Percentiles rank a stretch among this genome's conserved stretches.
phyloP scores from a whole-genome alignment of 129 eudicot species.

The Helianthus tuberosus region DNA sequence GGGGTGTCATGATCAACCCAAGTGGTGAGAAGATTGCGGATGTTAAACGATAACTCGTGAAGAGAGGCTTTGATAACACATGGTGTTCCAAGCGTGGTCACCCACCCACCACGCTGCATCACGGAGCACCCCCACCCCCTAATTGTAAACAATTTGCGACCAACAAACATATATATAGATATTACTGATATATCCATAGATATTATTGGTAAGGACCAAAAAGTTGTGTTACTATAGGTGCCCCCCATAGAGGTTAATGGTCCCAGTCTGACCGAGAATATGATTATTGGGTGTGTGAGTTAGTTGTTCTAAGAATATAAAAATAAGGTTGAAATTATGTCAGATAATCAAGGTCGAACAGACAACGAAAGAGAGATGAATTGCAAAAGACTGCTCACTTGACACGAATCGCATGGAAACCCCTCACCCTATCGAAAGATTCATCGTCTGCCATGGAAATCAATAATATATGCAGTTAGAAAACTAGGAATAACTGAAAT shows the following conservation, averaged over 20 bases:
- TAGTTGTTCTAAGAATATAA: background rate
- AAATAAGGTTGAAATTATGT: constrained; percentile 10
- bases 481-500: background rate
- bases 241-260: too few relatives aligned
- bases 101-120: too few relatives aligned
- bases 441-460: constrained; percentile 19
- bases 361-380: constrained; percentile 44
- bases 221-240: background rate
- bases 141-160: too few relatives aligned
- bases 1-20: too few relatives aligned
- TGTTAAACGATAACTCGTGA: too few relatives aligned
- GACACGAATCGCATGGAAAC: constrained; percentile 44
- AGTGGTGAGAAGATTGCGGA: too few relatives aligned
- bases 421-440: constrained; percentile 23
- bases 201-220: background rate
- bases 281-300: too few relatives aligned
- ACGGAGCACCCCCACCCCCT: too few relatives aligned
- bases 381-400: constrained; percentile 46
- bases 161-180: background rate
- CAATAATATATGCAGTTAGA: background rate
- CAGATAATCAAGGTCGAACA: constrained; percentile 50
- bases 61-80: too few relatives aligned
- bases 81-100: too few relatives aligned
- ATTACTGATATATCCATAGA: background rate
- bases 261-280: too few relatives aligned